Base-by-base conservation (phyloP, 2,329 filamentous ascomycete genomes). In the Hortaea sp. region DNA sequence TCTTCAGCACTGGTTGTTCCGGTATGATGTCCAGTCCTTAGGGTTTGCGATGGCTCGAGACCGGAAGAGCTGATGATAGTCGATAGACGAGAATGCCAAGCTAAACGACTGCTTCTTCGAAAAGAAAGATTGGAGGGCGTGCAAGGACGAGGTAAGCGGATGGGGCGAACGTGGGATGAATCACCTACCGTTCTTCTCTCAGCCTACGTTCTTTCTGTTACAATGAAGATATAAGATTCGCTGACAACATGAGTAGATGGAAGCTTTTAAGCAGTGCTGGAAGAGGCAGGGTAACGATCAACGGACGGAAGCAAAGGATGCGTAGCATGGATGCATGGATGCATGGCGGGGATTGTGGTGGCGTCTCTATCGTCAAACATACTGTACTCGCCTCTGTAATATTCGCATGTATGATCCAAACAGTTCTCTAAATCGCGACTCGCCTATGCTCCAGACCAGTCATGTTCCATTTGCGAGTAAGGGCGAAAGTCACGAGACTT, bases 61-160 rank as follows among this genome's bases (percentile, higher is more conserved):
- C 20, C 20, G 38, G 11, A 9, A 39, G 11, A 9, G 2, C 27
- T 44, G 45, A 46, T 27, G 2, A 29, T 27, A 20, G 2, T 10
- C 9, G 5, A 38, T 34, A 95, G 90, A 79, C 20, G 90, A 97
- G 63, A 95, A 97, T 61, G 72, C 78, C 45, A 89, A 81, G 61
- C 78, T 98, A 81, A 95, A 88, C 32, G 87, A 97, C 65, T 98
- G 92, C 68, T 95, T 94, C 66, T 95, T 80, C 62, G 88, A 90
- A 46, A 95, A 89, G 75, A 95, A 89, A 65, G 92, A 98, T 64
- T 98, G 92, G 90, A 76, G 92, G 57, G 75, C 77, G 48, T 98
- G 92, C 68, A 85, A 85, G 62, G 75, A 81, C 55, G 90, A 97
- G 79, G 90, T 94, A 66, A 72, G 84, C 70, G 32, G 32, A 10